A percentile compares a stretch with the other conserved stretches of the same genome.
phyloP scores from a whole-genome alignment of 805 yeast species.

The Kluyveromyces lactis region DNA sequence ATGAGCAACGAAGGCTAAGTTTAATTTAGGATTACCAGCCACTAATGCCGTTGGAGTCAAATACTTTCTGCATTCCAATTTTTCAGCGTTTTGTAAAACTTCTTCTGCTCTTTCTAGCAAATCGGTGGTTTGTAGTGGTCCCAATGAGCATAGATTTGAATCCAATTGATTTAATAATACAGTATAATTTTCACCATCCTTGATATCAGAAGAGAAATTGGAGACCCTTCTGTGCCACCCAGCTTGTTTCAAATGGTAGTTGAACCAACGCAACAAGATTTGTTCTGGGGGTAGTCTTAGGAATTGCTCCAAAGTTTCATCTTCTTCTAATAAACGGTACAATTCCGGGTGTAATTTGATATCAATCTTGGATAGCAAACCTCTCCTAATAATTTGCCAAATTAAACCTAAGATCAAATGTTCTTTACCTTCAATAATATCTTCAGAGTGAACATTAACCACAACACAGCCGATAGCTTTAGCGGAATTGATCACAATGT shows the following conservation, averaged over 20 bases:
- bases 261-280: conserved; percentile 94
- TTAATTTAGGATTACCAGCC: conserved; percentile 93
- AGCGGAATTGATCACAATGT: conserved; percentile 95
- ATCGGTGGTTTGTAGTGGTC: conserved; percentile 75
- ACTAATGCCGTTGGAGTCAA: conserved; percentile 89
- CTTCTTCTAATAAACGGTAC: conserved; percentile 89
- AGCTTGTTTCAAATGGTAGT: conserved; percentile 90
- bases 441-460: conserved; percentile 95
- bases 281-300: conserved; percentile 96
- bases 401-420: conserved; percentile 85
- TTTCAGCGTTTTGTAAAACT: conserved; percentile 79
- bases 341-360: conserved; percentile 94
- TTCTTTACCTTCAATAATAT: conserved; percentile 88
- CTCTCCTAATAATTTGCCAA: conserved; percentile 98
- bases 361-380: conserved; percentile 88
- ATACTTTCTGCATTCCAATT: conserved; percentile 85
- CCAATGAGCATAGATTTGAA: conserved; percentile 71
- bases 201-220: conserved; percentile 80
- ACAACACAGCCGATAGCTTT: conserved; percentile 98
- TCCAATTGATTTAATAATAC: conserved; percentile 80
- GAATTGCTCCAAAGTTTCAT: conserved; percentile 95
- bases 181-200: conserved; percentile 94
- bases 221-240: conserved; percentile 77
- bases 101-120: conserved; percentile 78
- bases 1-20: conserved; percentile 95